Evolutionary conservation across 2,329 filamentous ascomycete species (phyloP).

Genomic region (Didymella segeticola): DNA sequence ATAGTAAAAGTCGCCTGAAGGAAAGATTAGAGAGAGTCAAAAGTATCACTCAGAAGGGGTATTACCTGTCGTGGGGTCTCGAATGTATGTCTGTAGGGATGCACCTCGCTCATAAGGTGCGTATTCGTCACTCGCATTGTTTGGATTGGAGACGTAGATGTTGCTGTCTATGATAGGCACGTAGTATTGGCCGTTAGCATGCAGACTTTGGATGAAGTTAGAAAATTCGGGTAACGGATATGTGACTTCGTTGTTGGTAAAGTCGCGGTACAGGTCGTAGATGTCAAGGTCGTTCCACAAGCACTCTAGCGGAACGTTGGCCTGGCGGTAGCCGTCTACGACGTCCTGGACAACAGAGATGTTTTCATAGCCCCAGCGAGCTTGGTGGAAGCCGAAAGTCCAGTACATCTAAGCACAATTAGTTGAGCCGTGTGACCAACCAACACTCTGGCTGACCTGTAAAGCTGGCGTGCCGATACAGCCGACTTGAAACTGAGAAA

Average conservation of each 20-base stretch:
- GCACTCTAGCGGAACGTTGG: slow-evolving; percentile 58
- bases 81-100: slow-evolving; percentile 55
- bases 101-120: slow-evolving; percentile 56
- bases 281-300: slow-evolving; percentile 51
- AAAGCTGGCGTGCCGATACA: slow-evolving; percentile 73
- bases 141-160: slow-evolving; percentile 72
- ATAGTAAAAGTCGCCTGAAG: slow-evolving; percentile 54
- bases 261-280: slow-evolving; percentile 59
- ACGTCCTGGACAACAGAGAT: slow-evolving; percentile 39
- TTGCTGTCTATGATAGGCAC: slow-evolving; percentile 65
- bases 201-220: slow-evolving; percentile 57
- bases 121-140: slow-evolving; percentile 66
- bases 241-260: slow-evolving; percentile 59
- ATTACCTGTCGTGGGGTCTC: slow-evolving; percentile 52
- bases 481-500: slow-evolving; percentile 66
- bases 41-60: background rate
- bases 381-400: slow-evolving; percentile 81
- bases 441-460: slow-evolving; percentile 63
- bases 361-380: slow-evolving; percentile 74
- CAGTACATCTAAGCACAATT: slow-evolving; percentile 50
- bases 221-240: slow-evolving; percentile 57
- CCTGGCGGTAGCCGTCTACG: slow-evolving; percentile 58
- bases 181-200: slow-evolving; percentile 61
- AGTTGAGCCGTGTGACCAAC: background rate
- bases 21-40: background rate